Evolutionary conservation across 305 asterid species (phyloP), one percentile per base, ranked within the genome.

Genomic region (Nicotiana rustica): DNA sequence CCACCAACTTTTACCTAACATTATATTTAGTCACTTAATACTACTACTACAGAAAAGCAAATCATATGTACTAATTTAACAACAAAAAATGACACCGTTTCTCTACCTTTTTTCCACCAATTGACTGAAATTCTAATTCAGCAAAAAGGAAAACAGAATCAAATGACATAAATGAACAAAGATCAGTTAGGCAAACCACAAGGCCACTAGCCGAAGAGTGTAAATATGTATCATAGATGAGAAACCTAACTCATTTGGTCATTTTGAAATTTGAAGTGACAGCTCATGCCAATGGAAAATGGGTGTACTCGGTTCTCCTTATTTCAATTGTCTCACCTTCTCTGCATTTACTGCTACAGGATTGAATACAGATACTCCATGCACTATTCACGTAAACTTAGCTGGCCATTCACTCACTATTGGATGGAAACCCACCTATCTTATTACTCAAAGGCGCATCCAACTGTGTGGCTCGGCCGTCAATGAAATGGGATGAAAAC

Each of bases 231-330:
- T 25, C 44, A 49, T 49, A 73, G 79, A 73, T 73, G 79, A 49
- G 62, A 49, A 49, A 73, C 79, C 64, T 49, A 73, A 8, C 15
- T 49, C 44, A 49, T 49, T 73, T 49, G 64, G 64, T 73, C 52
- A 25, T 73, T 73, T 49, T 7, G 0, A 21, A 73, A 4, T 73
- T 49, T 7, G 0, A 21, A 73, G 8, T 73, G 44, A 73, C 79
- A 73, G 79, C 64, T 73, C 79, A 49, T 73, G 25, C 64, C 79
- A 73, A 49, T 49, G 36, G 79, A 9, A 73, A 49, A 73, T 73
- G 2, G 49, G 49, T 2, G 49, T 41, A 7, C 49, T 41, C 49
- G 64, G 64, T 25, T 49, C 79, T 49, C 6, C 79, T 73, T 73
- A 7, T 14, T 49, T 73, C 25, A 47, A 73, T 8, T 14, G 25